Conservation (phyloP, 805 yeast species). For the Lachancea quebecensis region DNA sequence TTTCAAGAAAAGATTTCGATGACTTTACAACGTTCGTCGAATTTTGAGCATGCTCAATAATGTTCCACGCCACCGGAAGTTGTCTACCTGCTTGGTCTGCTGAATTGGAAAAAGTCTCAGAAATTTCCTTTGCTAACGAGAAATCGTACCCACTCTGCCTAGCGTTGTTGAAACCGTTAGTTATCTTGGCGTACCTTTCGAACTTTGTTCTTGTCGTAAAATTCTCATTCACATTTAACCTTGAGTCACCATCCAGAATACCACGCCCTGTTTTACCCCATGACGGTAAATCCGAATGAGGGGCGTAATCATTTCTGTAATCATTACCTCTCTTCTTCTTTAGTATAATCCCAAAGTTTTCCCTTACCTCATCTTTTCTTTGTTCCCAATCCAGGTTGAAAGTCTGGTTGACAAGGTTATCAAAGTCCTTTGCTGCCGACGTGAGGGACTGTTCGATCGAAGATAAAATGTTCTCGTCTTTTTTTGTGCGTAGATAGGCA, state of each 20-base stretch:
- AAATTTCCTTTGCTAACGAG: constrained; percentile 53
- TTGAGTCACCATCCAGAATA: constrained; percentile 30
- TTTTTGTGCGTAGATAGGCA: constrained; percentile 55
- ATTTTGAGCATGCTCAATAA: constrained; percentile 39
- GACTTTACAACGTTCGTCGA: constrained; percentile 41
- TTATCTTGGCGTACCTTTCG: constrained; percentile 66
- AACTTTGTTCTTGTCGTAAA: constrained; percentile 45
- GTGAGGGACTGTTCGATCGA: constrained; percentile 77
- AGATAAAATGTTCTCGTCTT: constrained; percentile 73
- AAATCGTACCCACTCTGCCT: constrained; percentile 48
- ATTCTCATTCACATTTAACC: constrained; percentile 39
- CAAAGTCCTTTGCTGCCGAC: constrained; percentile 77
- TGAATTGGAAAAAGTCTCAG: constrained; percentile 50
- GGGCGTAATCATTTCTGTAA: constrained; percentile 11
- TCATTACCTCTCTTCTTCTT: constrained; percentile 20
- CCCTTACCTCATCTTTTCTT: constrained; percentile 66
- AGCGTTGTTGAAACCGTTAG: constrained; percentile 63
- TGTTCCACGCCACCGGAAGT: constrained; percentile 66
- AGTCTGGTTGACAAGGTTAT: constrained; percentile 62
- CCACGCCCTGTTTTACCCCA: constrained; percentile 30
- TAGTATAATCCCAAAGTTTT: constrained; percentile 55
- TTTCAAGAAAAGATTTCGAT: constrained; percentile 58
- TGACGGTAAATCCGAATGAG: constrained; percentile 10
- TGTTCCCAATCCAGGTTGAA: constrained; percentile 79
- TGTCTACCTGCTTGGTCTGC: constrained; percentile 63